A percentile compares a stretch with the other conserved stretches of the same genome.
Conservation (phyloP, 192 early-diverging fungal genomes). For the Helicostylum pulchrum region DNA sequence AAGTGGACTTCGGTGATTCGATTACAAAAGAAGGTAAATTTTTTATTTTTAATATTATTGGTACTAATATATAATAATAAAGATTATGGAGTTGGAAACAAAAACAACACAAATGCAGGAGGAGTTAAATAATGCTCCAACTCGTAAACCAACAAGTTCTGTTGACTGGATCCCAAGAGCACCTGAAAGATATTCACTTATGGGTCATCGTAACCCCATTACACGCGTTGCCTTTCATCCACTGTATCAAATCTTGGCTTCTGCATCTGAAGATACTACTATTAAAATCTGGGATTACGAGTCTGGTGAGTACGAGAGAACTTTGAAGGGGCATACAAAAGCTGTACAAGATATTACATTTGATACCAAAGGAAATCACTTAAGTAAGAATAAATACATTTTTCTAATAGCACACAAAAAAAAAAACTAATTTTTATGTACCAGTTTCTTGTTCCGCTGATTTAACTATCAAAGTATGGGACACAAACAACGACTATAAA, state of each 20-base stretch:
- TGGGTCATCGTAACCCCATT: conserved; percentile 79
- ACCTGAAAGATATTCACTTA: conserved; percentile 69
- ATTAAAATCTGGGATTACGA: conserved; percentile 95
- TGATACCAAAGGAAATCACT: conserved; percentile 74
- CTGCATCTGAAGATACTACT: conserved; percentile 88
- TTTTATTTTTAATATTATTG: background rate
- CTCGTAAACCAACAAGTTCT: conserved; percentile 48
- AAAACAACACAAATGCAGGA: conserved; percentile 77
- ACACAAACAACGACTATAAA: conserved; percentile 77
- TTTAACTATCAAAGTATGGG: conserved; percentile 91
- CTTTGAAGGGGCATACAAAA: conserved; percentile 94
- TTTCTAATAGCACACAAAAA: background rate
- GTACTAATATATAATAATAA: background rate
- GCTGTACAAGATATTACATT: conserved; percentile 88
- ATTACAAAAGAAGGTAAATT: conserved; percentile 76
- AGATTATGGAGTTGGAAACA: conserved; percentile 91
- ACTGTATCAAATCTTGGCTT: conserved; percentile 74
- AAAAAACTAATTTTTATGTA: background rate
- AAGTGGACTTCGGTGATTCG: conserved; percentile 97
- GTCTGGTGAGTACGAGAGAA: conserved; percentile 87
- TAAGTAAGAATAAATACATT: conserved; percentile 57
- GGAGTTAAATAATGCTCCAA: conserved; percentile 60
- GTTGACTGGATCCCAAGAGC: conserved; percentile 82
- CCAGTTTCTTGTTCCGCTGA: conserved; percentile 87
- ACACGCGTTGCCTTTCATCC: conserved; percentile 87